Conservation (phyloP, 2,329 filamentous ascomycete species). For the Chrysoporthe cubensis region DNA sequence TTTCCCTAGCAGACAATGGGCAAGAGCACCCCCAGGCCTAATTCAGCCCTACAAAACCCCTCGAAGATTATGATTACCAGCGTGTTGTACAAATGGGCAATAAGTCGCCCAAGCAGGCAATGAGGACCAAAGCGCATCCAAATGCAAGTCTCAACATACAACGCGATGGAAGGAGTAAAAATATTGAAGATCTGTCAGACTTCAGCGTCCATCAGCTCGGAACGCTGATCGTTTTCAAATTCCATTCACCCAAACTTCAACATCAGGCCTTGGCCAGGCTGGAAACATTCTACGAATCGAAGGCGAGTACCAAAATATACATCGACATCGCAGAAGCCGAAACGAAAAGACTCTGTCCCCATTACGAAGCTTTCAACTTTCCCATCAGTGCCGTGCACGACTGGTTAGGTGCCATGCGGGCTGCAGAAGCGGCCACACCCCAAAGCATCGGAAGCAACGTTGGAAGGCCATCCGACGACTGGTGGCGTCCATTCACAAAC, state of each 20-base stretch:
- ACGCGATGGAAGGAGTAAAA: background rate
- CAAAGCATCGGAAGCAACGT: background rate
- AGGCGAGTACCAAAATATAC: background rate
- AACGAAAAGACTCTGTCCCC: background rate
- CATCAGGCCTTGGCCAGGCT: conserved; percentile 13
- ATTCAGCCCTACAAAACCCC: too few relatives aligned
- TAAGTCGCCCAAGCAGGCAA: background rate
- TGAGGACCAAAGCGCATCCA: too few relatives aligned
- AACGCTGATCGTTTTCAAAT: conserved; percentile 22
- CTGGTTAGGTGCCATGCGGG: conserved; percentile 7
- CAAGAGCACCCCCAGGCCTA: too few relatives aligned
- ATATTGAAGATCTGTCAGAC: background rate
- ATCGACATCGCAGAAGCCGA: background rate
- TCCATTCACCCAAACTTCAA: background rate
- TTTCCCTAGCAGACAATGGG: too few relatives aligned
- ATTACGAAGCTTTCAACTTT: conserved; percentile 13
- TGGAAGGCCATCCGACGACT: background rate
- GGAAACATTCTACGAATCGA: conserved; percentile 12
- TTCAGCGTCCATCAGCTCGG: conserved; percentile 37
- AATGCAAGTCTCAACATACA: background rate
- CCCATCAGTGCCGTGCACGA: background rate
- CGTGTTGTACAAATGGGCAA: background rate
- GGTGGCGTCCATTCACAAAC: conserved; percentile 9
- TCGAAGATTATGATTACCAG: too few relatives aligned
- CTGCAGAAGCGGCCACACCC: background rate